phyloP scores from a whole-genome alignment of 1,284 basidiomycete genomes.

The Apiotrichum gamsii region DNA sequence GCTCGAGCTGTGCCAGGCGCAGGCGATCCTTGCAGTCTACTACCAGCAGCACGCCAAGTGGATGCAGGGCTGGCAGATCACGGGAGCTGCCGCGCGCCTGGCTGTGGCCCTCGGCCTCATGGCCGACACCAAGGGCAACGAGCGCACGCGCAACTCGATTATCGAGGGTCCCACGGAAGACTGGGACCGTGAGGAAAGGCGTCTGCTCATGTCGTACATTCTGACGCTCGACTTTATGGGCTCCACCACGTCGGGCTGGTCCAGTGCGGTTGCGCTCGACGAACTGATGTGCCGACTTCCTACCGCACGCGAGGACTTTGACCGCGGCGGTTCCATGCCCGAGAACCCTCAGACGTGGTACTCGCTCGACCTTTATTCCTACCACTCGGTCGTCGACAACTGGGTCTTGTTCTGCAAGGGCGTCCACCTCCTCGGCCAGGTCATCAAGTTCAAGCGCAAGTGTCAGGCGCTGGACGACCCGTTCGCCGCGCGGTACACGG shows the following conservation, averaged over 20 bases:
- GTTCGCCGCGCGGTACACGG: conserved; percentile 6
- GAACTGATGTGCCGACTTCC: conserved; percentile 33
- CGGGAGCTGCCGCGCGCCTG: conserved; percentile 19
- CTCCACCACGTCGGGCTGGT: conserved; percentile 32
- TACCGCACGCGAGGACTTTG: conserved; percentile 22
- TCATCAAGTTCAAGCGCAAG: conserved; percentile 27
- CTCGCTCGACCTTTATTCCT: conserved; percentile 31
- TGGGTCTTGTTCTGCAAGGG: conserved; percentile 34
- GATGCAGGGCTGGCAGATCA: conserved; percentile 36
- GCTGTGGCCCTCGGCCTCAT: conserved; percentile 31
- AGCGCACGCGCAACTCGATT: conserved; percentile 9
- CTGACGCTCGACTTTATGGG: conserved; percentile 18
- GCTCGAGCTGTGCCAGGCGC: conserved; percentile 31
- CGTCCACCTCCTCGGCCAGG: conserved; percentile 23
- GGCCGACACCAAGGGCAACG: conserved; percentile 5
- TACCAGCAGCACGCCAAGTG: conserved; percentile 28
- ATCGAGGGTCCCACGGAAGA: conserved; percentile 23
- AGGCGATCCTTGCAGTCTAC: conserved; percentile 23
- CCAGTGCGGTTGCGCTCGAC: conserved; percentile 21
- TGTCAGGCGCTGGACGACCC: conserved; percentile 11
- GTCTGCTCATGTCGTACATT: conserved; percentile 23
- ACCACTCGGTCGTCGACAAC: conserved; percentile 37
- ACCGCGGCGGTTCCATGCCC: conserved; percentile 20
- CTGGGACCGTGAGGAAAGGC: conserved; percentile 35
- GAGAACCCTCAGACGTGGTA: conserved; percentile 33